These are phyloP conservation scores for Salix caprea DNA, from an alignment of 345 rosid genomes.

Conservation along the genomic window DNA sequence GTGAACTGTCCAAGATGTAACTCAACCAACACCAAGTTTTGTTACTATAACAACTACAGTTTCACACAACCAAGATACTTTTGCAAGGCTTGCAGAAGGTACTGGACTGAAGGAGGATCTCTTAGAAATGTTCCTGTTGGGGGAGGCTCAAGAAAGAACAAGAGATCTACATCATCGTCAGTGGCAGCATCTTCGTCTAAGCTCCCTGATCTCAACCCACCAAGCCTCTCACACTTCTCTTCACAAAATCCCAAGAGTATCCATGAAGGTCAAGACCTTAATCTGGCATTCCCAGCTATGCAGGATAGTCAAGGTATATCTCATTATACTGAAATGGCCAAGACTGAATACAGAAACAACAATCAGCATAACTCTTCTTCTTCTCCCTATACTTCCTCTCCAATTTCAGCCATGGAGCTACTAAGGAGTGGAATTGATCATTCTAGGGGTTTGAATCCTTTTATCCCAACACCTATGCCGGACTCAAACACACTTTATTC, in stretches of 20 bases:
- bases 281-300: constrained; percentile 36
- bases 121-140: constrained; percentile 58
- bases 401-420: constrained; percentile 43
- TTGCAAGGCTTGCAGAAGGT: constrained; percentile 35
- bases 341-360: constrained; percentile 15
- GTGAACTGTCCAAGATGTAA: constrained; percentile 33
- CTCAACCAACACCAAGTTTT: constrained; percentile 24
- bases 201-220: constrained; percentile 54
- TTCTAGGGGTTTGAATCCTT: constrained; percentile 35
- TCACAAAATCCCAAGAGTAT: constrained; percentile 34
- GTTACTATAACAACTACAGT: constrained; percentile 28
- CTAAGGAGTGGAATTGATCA: constrained; percentile 41
- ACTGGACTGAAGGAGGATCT: constrained; percentile 57
- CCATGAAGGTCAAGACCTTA: constrained; percentile 44
- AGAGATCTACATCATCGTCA: constrained; percentile 26
- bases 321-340: constrained; percentile 24
- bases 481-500: constrained; percentile 33
- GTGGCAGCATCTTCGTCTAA: constrained; percentile 19
- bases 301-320: constrained; percentile 31
- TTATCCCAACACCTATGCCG: constrained; percentile 31
- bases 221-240: constrained; percentile 32
- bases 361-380: constrained; percentile 13
- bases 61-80: constrained; percentile 31
- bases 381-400: constrained; percentile 18
- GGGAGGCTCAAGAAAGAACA: constrained; percentile 54